Percentiles rank a stretch among this genome's conserved stretches.
Conservation (phyloP, 2,329 filamentous ascomycete species). For the Colletotrichum kahawae region DNA sequence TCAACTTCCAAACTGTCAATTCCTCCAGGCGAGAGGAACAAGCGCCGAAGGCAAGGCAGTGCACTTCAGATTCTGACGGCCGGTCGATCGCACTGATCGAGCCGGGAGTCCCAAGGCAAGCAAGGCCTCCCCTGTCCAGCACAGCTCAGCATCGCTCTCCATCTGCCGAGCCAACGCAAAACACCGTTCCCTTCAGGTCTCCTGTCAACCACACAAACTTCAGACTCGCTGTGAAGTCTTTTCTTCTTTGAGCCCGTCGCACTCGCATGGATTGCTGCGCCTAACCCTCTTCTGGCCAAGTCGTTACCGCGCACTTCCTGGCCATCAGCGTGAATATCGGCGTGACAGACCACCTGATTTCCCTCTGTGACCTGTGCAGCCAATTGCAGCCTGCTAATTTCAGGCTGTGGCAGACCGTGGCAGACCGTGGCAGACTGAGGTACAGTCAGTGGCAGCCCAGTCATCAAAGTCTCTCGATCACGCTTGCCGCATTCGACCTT, state of each 20-base stretch:
- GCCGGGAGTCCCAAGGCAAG: not conserved
- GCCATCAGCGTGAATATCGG: slow-evolving; percentile 3
- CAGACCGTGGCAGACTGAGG: not conserved
- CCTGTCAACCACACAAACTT: slow-evolving; percentile 2
- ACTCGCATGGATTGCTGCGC: slow-evolving; percentile 20
- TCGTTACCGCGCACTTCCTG: not conserved
- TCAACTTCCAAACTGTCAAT: not conserved
- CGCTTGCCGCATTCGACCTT: slow-evolving; percentile 8
- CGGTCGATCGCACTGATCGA: not conserved
- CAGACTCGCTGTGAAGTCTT: slow-evolving; percentile 10
- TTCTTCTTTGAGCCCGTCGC: slow-evolving; percentile 4
- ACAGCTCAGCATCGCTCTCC: not conserved
- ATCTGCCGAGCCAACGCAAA: slow-evolving; percentile 22
- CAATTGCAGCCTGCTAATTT: not conserved
- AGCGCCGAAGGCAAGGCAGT: not conserved
- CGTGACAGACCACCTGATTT: slow-evolving; percentile 14
- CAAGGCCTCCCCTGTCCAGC: slow-evolving; percentile 5
- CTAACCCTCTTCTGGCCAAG: not conserved
- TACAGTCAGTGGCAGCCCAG: not conserved
- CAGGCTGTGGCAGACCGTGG: not conserved
- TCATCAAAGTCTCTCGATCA: slow-evolving; percentile 4
- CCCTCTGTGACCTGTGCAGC: not conserved
- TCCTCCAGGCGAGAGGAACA: not conserved
- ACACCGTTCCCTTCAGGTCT: slow-evolving; percentile 16
- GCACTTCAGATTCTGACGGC: not conserved